A percentile compares a stretch with the other conserved stretches of the same genome.
These are phyloP conservation scores for Bacterosira constricta DNA, from an alignment of 108 stramenopile genomes.

Conservation along the genomic window DNA sequence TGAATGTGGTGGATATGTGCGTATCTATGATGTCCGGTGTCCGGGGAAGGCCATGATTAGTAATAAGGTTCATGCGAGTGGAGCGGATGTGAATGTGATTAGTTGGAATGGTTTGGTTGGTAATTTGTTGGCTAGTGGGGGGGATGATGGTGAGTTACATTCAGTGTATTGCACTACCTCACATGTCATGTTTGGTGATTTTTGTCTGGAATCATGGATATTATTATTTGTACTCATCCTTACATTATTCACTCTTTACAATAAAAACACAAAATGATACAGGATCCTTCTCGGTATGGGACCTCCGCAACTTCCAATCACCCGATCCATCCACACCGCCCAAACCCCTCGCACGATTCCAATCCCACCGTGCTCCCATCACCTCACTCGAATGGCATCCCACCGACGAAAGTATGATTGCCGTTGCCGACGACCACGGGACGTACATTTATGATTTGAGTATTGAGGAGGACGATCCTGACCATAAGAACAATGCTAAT, in stretches of 20 bases:
- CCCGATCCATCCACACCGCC: constrained; percentile 46
- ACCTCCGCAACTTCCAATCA: constrained; percentile 82
- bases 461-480: constrained; percentile 92
- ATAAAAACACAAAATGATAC: not conserved
- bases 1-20: constrained; percentile 79
- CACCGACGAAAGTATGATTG: constrained; percentile 83
- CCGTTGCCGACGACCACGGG: constrained; percentile 73
- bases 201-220: not conserved
- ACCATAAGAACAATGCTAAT: constrained; percentile 24
- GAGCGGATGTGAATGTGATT: constrained; percentile 95
- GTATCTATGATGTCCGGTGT: constrained; percentile 93
- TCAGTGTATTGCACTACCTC: not conserved
- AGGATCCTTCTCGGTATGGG: constrained; percentile 86
- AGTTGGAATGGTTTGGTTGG: constrained; percentile 92
- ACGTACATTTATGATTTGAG: constrained; percentile 95
- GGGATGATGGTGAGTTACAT: constrained; percentile 90
- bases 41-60: constrained; percentile 81
- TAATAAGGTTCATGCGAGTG: constrained; percentile 67
- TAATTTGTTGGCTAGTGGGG: constrained; percentile 93
- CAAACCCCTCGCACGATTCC: constrained; percentile 86
- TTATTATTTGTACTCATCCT: not conserved
- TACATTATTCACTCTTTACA: not conserved
- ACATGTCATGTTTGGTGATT: not conserved
- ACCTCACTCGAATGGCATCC: constrained; percentile 97
- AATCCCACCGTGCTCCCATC: constrained; percentile 90